Percentiles rank a stretch among this genome's conserved stretches.
Evolutionary conservation across 2,329 filamentous ascomycete species (phyloP).

Genomic region (Thermomyces lanuginosus): DNA sequence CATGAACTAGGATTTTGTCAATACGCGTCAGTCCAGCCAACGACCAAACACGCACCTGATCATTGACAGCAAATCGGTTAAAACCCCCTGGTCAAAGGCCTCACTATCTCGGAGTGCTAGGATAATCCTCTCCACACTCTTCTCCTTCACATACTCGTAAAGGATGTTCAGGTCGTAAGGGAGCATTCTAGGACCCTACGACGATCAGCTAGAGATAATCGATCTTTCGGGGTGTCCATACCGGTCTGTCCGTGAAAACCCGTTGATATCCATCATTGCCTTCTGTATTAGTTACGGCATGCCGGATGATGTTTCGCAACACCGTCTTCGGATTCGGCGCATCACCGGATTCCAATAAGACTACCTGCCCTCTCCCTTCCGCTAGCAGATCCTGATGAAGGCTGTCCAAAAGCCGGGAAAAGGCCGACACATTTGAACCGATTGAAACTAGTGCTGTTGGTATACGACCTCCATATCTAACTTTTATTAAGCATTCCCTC

Average conservation of each 20-base stretch:
- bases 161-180: conserved; percentile 32
- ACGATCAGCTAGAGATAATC: conserved; percentile 1
- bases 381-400: conserved; percentile 20
- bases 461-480: conserved; percentile 24
- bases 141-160: conserved; percentile 24
- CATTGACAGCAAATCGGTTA: conserved; percentile 30
- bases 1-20: conserved; percentile 33
- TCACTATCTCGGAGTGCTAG: conserved; percentile 32
- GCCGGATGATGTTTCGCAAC: conserved; percentile 31
- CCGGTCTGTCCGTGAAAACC: conserved; percentile 23
- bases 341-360: conserved; percentile 29
- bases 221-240: conserved; percentile 9
- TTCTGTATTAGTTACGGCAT: conserved; percentile 22
- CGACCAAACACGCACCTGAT: conserved; percentile 25
- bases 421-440: conserved; percentile 28
- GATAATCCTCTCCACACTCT: conserved; percentile 23
- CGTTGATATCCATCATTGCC: conserved; percentile 24
- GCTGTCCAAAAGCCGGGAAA: conserved; percentile 21
- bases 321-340: conserved; percentile 30
- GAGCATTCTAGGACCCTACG: conserved; percentile 28
- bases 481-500: conserved; percentile 6
- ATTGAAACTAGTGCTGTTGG: conserved; percentile 28
- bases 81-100: conserved; percentile 29
- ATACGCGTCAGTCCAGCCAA: too few species aligned
- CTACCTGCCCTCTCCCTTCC: conserved; percentile 18